Evolutionary conservation across 164 flowering plant species (phyloP), one percentile per base, ranked within the genome.

Genomic region (Annona squamosa): DNA sequence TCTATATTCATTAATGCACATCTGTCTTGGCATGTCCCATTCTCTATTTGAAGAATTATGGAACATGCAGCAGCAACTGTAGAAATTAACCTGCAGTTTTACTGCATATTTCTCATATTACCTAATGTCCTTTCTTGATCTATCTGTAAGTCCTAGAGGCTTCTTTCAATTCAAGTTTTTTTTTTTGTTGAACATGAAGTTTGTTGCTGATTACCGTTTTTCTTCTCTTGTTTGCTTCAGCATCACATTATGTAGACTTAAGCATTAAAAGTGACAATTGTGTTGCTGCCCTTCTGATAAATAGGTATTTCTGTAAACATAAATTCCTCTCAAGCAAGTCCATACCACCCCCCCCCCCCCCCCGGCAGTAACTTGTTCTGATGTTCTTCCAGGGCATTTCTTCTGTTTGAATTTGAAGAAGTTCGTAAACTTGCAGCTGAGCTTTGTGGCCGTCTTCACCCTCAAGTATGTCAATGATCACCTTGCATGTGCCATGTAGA

Each of bases 381-480:
- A 52, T 9, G 9, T 52, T 52, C 59, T 52, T 9, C 59, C 79
- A 93, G 98, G 85, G 92, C 93, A 70, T 85, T 87, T 73, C 48
- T 73, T 73, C 80, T 80, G 71, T 70, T 74, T 73, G 98, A 93
- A 72, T 89, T 85, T 84, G 92, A 91, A 84, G 97, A 91, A 77
- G 94, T 93, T 69, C 81, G 93, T 71, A 93, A 91, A 77, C 91
- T 93, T 79, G 91, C 98, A 71, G 97, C 97, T 75, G 97, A 93
- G 81, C 86, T 93, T 2, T 91, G 89, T 84, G 98, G 98, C 43
- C 91, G 93, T 70, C 81, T 93, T 76, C 94, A 87, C 82, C 98
- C 94, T 18, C 79, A 84, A 71, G 98, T 91, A 79, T 76, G 77
- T 44, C 7, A 57, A 18, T 44, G 45, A 26, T 52, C 13, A 52